phyloP scores from a whole-genome alignment of 345 rosid species.

The Camelina neglecta region DNA sequence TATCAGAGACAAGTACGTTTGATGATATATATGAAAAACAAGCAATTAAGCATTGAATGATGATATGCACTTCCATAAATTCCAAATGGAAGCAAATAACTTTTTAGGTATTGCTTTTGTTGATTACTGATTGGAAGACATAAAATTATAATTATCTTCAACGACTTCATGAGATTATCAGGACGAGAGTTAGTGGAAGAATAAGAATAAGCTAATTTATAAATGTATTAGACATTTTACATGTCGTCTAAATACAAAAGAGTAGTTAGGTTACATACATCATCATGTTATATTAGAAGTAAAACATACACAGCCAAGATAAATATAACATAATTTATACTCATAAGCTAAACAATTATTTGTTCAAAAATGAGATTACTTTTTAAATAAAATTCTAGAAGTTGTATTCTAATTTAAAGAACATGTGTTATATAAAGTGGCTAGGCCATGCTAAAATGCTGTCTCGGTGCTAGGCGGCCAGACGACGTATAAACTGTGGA shows the following conservation, averaged over 20 bases:
- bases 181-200: slow-evolving; percentile 39
- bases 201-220: background rate
- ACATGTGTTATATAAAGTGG: too few species aligned
- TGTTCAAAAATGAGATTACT: too few species aligned
- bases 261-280: slow-evolving; percentile 35
- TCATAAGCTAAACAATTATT: too few species aligned
- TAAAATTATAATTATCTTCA: slow-evolving; percentile 9
- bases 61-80: slow-evolving; percentile 25
- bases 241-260: slow-evolving; percentile 14
- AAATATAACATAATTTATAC: background rate
- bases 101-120: slow-evolving; percentile 34
- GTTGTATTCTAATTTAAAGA: too few species aligned
- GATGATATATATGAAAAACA: background rate
- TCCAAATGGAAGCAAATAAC: slow-evolving; percentile 43
- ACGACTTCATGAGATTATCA: slow-evolving; percentile 33
- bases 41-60: slow-evolving; percentile 39
- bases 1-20: slow-evolving; percentile 13
- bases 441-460: too few species aligned
- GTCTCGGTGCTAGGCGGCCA: too few species aligned
- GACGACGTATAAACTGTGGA: too few species aligned
- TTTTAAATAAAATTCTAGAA: too few species aligned
- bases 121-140: slow-evolving; percentile 35
- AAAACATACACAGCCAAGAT: slow-evolving; percentile 8
- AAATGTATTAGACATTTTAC: background rate
- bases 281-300: slow-evolving; percentile 27